phyloP scores from a whole-genome alignment of 495 filamentous ascomycete species.

The Parmelia sp. region DNA sequence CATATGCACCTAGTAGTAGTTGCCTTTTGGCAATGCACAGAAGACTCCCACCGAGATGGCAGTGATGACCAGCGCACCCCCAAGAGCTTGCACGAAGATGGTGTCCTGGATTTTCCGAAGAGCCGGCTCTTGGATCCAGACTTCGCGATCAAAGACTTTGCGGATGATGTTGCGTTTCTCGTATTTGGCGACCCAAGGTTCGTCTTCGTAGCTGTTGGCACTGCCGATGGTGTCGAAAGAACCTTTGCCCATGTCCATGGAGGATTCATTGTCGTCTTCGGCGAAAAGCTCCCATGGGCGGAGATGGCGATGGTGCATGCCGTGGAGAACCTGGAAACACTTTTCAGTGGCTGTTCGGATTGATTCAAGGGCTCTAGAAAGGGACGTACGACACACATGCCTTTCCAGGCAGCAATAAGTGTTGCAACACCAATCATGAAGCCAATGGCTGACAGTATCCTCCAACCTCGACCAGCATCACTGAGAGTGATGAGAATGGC shows the following conservation, averaged over 20 bases:
- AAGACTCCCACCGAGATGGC: constrained; percentile 40
- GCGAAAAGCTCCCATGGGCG: constrained; percentile 73
- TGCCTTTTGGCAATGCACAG: constrained; percentile 42
- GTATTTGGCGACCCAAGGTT: constrained; percentile 69
- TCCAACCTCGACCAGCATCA: constrained; percentile 48
- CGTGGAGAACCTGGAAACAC: constrained; percentile 49
- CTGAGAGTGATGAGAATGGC: constrained; percentile 59
- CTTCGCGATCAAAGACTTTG: constrained; percentile 67
- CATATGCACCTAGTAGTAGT: constrained; percentile 29
- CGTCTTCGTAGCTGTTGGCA: constrained; percentile 64
- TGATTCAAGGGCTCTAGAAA: background rate
- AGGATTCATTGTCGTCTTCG: constrained; percentile 27
- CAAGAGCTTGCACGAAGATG: constrained; percentile 57
- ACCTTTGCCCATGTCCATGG: constrained; percentile 33
- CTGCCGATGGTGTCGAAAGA: constrained; percentile 50
- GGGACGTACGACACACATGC: constrained; percentile 62
- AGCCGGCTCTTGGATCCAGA: constrained; percentile 71
- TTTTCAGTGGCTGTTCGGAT: constrained; percentile 5
- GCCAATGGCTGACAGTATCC: constrained; percentile 52
- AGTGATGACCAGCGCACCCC: constrained; percentile 36
- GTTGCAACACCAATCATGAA: constrained; percentile 65
- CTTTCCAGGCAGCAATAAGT: constrained; percentile 60
- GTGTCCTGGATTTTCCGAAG: constrained; percentile 70
- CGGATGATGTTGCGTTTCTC: constrained; percentile 55
- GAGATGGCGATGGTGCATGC: constrained; percentile 66